phyloP scores from a whole-genome alignment of 2,329 filamentous ascomycete species.

The Botrytis byssoidea region DNA sequence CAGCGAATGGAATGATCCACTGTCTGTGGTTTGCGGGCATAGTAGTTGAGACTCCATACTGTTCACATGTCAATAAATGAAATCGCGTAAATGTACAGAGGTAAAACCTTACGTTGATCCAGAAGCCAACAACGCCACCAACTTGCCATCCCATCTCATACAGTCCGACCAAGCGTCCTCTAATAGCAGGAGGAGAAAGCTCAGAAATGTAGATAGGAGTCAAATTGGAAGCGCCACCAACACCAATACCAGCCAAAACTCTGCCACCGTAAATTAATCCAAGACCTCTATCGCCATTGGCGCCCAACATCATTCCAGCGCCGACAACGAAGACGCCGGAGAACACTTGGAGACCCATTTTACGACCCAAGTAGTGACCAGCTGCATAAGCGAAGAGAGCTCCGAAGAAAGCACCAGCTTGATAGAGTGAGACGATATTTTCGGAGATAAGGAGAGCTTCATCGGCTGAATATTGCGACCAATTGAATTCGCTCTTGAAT shows the following conservation, averaged over 20 bases:
- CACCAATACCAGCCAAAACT: constrained; percentile 32
- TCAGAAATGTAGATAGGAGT: constrained; percentile 63
- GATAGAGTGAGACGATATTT: constrained; percentile 36
- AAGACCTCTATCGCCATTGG: constrained; percentile 41
- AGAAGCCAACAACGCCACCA: constrained; percentile 63
- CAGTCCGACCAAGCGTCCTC: constrained; percentile 57
- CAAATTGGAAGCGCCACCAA: constrained; percentile 51
- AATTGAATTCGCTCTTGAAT: constrained; percentile 31
- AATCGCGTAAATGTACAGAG: constrained; percentile 25
- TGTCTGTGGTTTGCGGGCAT: constrained; percentile 31
- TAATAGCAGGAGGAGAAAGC: constrained; percentile 47
- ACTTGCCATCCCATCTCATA: constrained; percentile 66
- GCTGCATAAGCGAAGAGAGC: constrained; percentile 18
- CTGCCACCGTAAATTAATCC: constrained; percentile 30
- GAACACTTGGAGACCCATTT: constrained; percentile 57
- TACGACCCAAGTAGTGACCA: constrained; percentile 16
- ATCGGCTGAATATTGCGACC: constrained; percentile 29
- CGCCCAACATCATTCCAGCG: constrained; percentile 64
- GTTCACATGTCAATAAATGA: constrained; percentile 40
- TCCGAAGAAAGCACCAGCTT: constrained; percentile 34
- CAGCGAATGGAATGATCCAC: constrained; percentile 42
- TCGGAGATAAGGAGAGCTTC: constrained; percentile 23
- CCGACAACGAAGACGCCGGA: constrained; percentile 65
- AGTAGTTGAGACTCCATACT: constrained; percentile 54
- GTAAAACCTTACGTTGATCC: constrained; percentile 51